Evolutionary conservation across 176 grass and related monocot species (phyloP).

Genomic region (Raddia distichophylla): DNA sequence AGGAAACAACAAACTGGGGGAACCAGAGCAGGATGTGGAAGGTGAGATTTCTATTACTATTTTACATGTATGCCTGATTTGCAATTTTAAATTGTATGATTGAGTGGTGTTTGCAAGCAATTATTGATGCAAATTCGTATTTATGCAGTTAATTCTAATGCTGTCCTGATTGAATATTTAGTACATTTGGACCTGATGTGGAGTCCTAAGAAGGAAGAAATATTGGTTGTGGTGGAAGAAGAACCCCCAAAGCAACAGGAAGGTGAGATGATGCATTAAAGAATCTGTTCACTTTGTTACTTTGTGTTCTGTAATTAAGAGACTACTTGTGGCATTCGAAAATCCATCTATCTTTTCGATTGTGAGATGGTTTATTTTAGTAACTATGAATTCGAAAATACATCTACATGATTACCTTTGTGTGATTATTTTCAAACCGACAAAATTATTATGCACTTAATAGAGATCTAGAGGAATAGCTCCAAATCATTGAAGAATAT

Average conservation of each 20-base stretch:
- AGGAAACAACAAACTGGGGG: constrained; percentile 32
- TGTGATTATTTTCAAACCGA: too few relatives aligned
- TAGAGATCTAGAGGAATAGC: too few relatives aligned
- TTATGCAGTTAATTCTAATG: constrained; percentile 39
- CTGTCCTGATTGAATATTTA: not conserved
- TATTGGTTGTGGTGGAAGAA: not conserved
- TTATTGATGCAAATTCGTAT: constrained; percentile 5
- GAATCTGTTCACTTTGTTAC: too few relatives aligned
- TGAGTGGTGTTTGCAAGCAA: not conserved
- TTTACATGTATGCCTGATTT: not conserved
- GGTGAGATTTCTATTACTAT: constrained; percentile 19
- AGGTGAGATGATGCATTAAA: constrained; percentile 36
- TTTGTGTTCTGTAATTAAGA: not conserved
- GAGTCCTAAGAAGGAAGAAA: constrained; percentile 7
- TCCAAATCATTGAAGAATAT: too few relatives aligned
- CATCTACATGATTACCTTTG: too few relatives aligned
- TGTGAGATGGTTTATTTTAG: too few relatives aligned
- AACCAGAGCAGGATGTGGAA: constrained; percentile 36
- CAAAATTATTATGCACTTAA: too few relatives aligned
- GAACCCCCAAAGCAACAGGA: not conserved
- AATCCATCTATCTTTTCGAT: not conserved
- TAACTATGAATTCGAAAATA: too few relatives aligned
- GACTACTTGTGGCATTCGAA: not conserved
- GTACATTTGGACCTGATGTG: not conserved
- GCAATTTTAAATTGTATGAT: not conserved